Evolutionary conservation across 1,284 basidiomycete genomes (phyloP), one percentile per base, ranked within the genome.

Genomic region (Puccinia triticina): DNA sequence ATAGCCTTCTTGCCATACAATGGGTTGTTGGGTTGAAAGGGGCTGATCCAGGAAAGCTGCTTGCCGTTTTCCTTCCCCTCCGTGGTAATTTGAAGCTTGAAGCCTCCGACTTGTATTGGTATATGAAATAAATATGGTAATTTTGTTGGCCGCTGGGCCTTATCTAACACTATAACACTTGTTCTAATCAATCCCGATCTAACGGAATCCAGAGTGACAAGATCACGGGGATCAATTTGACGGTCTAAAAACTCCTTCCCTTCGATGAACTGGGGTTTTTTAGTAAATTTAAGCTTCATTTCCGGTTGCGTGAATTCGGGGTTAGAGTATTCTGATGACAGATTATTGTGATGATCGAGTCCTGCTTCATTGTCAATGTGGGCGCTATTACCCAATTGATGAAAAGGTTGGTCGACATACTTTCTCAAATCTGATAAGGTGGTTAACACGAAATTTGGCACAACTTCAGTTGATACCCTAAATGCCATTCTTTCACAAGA

Each of bases 41-140:
- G 57, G 26, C 57, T 59, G n/a, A 59, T 59, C 57, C 57, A 59
- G 26, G 29, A 29, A 11, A n/a, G 21, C 26, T 7, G 8, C 5
- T 59, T n/a, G 4, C n/a, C 57, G 8, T 59, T 59, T 26, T 59
- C 57, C 8, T 59, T n/a, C 8, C n/a, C 10, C 57, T 59, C 57
- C 11, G 57, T n/a, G n/a, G 57, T 59, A 59, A 59, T 26, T 59
- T 12, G 18, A n/a, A 59, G 21, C n/a, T 59, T n/a, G 57, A 59
- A 59, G 10, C 57, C 57, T 59, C 29, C 57, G 29, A 11, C 5
- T 53, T 53, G 8, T 3, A 53, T 4, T 59, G 2, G 4, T 7
- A 59, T 59, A n/a, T n/a, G 57, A 11, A n/a, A 59, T n/a, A 29
- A 26, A 59, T 59, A 26, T 59, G 57, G n/a, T n/a, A 59, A n/a